phyloP scores from a whole-genome alignment of 331 rosid species.

The Erythrophleum ivorense region DNA sequence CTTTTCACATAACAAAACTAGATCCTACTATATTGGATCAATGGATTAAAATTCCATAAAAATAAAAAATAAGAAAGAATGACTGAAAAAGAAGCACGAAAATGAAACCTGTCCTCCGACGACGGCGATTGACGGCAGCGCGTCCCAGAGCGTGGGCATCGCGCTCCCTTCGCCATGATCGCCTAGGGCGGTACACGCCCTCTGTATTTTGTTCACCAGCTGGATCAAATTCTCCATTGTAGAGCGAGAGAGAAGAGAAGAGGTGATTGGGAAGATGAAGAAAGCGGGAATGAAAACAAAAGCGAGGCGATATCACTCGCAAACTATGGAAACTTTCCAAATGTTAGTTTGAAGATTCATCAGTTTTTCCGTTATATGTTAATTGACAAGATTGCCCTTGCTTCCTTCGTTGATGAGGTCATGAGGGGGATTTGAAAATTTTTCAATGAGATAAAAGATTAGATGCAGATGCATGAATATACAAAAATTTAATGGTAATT shows the following conservation, averaged over 20 bases:
- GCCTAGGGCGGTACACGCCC: conserved; percentile 98
- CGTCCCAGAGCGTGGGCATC: conserved; percentile 96
- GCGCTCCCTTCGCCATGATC: conserved; percentile 95
- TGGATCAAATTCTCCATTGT: conserved; percentile 91
- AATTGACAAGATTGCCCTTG: conserved; percentile 37
- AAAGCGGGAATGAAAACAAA: conserved; percentile 36
- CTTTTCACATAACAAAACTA: not conserved
- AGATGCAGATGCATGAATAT: not conserved
- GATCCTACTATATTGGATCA: not conserved
- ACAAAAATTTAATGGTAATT: no score
- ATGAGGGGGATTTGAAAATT: not conserved
- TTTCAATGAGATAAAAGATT: not conserved
- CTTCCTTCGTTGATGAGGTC: not conserved
- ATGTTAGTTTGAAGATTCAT: conserved; percentile 46
- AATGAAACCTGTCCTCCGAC: conserved; percentile 94
- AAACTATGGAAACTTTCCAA: conserved; percentile 31
- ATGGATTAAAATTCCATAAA: conserved; percentile 1
- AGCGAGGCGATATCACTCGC: conserved; percentile 5
- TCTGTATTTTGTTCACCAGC: conserved; percentile 91
- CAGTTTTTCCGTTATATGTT: conserved; percentile 27
- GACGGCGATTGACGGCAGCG: conserved; percentile 97
- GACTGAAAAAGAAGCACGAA: conserved; percentile 25
- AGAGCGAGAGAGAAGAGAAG: not conserved
- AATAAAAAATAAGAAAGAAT: not conserved
- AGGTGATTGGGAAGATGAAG: conserved; percentile 30